A percentile compares a stretch with the other conserved stretches of the same genome.
These are phyloP conservation scores for Discostella stelligeroides DNA, from an alignment of 108 stramenopile species.

Conservation along the genomic window DNA sequence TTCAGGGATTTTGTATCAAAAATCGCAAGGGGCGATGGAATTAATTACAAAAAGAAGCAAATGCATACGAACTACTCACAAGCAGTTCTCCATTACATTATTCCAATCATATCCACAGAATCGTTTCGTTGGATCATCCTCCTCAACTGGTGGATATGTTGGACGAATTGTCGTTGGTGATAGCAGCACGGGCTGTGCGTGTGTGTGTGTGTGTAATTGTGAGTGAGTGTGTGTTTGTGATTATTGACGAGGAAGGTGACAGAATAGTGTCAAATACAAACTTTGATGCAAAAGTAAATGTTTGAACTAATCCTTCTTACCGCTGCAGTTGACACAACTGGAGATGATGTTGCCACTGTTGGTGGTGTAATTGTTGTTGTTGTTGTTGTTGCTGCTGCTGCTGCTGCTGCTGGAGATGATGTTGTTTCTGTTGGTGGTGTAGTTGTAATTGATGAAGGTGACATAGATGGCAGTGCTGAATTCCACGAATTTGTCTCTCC, in stretches of 20 bases:
- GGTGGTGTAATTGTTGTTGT: background rate
- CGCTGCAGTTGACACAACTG: background rate
- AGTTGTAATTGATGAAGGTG: conserved; percentile 2
- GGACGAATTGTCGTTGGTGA: conserved; percentile 15
- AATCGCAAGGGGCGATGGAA: no score
- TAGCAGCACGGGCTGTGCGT: background rate
- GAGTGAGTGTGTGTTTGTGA: conserved; percentile 25
- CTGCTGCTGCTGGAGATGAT: background rate
- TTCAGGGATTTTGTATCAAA: background rate
- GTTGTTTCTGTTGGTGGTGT: conserved; percentile 5
- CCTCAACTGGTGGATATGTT: conserved; percentile 14
- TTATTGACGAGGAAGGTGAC: conserved; percentile 1
- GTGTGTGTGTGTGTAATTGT: background rate
- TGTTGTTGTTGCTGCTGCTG: conserved; percentile 1
- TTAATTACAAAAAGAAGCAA: no score
- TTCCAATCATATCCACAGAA: conserved; percentile 30
- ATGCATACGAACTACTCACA: conserved; percentile 7
- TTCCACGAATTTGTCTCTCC: no score
- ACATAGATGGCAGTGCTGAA: background rate
- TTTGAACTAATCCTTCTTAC: no score
- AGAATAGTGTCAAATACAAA: conserved; percentile 15
- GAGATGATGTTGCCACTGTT: background rate
- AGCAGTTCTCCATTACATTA: conserved; percentile 34
- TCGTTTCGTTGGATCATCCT: conserved; percentile 24
- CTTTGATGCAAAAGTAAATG: no score